These are phyloP conservation scores for Sphenostylis stenocarpa DNA, from an alignment of 306 rosid genomes.

Conservation along the genomic window DNA sequence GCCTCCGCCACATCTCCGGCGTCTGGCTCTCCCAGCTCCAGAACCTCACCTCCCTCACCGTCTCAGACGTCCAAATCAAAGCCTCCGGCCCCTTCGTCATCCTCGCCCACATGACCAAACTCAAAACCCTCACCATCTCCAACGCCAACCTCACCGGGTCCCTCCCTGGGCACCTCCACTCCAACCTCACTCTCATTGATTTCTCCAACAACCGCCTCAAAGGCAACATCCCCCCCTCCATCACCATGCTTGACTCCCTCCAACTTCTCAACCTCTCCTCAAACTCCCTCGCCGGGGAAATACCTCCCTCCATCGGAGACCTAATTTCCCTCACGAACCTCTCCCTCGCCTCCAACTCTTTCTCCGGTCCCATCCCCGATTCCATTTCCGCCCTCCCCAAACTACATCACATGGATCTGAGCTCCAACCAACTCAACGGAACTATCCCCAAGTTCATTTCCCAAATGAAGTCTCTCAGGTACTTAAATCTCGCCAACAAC, in stretches of 20 bases:
- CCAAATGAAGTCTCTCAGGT: constrained; percentile 62
- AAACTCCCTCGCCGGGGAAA: constrained; percentile 58
- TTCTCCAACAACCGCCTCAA: constrained; percentile 66
- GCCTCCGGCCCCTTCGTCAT: constrained; percentile 81
- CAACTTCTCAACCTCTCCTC: constrained; percentile 65
- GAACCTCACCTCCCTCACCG: constrained; percentile 78
- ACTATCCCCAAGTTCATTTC: constrained; percentile 79
- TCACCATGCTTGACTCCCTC: constrained; percentile 64
- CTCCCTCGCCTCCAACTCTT: constrained; percentile 70
- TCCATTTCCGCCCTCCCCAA: constrained; percentile 68
- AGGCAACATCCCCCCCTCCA: constrained; percentile 65
- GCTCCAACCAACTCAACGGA: constrained; percentile 86
- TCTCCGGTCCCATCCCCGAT: constrained; percentile 78
- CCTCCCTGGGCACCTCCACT: constrained; percentile 59
- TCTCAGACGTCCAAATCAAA: constrained; percentile 51
- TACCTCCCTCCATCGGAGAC: constrained; percentile 75
- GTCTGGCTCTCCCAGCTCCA: constrained; percentile 78
- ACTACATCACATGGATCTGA: constrained; percentile 80
- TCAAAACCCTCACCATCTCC: constrained; percentile 65
- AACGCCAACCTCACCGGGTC: constrained; percentile 74
- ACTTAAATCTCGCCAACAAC: constrained; percentile 82
- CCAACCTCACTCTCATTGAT: constrained; percentile 75
- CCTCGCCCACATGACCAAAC: constrained; percentile 68
- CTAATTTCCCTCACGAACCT: constrained; percentile 57
- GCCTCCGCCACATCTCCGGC: constrained; percentile 71